Conservation (phyloP, 192 early-diverging fungal species). For the Podila horticola region DNA sequence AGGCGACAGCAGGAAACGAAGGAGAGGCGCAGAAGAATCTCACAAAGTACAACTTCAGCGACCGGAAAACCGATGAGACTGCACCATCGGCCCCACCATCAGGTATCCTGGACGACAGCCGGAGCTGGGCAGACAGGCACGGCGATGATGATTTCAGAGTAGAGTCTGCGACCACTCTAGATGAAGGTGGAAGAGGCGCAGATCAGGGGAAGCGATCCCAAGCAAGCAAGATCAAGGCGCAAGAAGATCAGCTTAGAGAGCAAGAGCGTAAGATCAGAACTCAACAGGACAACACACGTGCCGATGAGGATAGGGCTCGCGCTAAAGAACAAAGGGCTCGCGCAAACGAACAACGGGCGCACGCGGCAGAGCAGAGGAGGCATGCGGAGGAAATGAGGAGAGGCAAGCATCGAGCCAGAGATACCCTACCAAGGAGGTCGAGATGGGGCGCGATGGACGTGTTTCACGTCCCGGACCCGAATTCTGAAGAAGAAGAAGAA, state of each 20-base stretch:
- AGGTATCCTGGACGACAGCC: neutral
- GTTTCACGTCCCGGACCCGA: neutral
- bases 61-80: conserved; percentile 23
- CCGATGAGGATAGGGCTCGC: neutral
- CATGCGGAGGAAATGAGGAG: neutral
- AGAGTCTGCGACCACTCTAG: neutral
- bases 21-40: neutral
- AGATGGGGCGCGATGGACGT: neutral
- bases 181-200: too few species aligned
- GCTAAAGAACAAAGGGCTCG: neutral
- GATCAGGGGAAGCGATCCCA: too few species aligned
- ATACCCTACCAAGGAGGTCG: neutral
- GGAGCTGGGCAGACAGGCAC: neutral
- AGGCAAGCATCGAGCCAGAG: neutral
- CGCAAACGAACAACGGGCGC: neutral
- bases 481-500: neutral
- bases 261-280: neutral
- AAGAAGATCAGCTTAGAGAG: neutral
- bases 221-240: neutral
- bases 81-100: conserved; percentile 19
- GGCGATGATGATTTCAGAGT: neutral
- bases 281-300: neutral
- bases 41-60: conserved; percentile 29
- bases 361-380: neutral
- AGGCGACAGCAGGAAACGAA: neutral